Conservation (phyloP, 768 basidiomycete species). For the Leccinum ochraceum region DNA sequence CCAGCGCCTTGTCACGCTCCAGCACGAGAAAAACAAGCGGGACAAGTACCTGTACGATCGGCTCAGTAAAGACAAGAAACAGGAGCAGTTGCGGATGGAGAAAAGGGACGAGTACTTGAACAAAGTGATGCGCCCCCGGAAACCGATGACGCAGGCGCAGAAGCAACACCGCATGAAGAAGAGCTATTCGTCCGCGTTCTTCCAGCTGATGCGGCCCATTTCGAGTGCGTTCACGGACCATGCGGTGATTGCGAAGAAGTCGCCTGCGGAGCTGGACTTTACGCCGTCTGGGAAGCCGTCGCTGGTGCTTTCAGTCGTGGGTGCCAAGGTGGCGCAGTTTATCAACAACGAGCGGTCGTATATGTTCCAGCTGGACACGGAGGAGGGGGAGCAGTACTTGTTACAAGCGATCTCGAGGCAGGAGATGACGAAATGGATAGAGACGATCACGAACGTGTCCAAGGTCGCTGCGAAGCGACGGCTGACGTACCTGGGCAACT, state of each 20-base stretch:
- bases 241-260: constrained; percentile 48
- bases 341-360: constrained; percentile 83
- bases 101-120: constrained; percentile 74
- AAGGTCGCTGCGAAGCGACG: constrained; percentile 76
- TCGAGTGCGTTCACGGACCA: constrained; percentile 83
- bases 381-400: constrained; percentile 83
- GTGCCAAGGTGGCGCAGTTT: constrained; percentile 67
- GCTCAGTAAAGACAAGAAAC: constrained; percentile 71
- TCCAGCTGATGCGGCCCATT: constrained; percentile 86
- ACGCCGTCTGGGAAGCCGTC: constrained; percentile 69
- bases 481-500: constrained; percentile 76
- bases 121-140: constrained; percentile 63
- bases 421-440: constrained; percentile 79
- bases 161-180: constrained; percentile 87
- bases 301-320: constrained; percentile 71
- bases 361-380: constrained; percentile 80
- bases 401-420: constrained; percentile 70
- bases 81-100: constrained; percentile 72
- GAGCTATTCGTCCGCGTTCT: constrained; percentile 79
- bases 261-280: constrained; percentile 77
- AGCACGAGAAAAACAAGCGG: constrained; percentile 81
- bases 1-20: constrained; percentile 57
- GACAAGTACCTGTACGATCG: constrained; percentile 70
- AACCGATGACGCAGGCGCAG: constrained; percentile 52
- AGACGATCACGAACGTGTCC: constrained; percentile 68